Evolutionary conservation across 2,329 filamentous ascomycete species (phyloP).

Genomic region (Pseudocercospora macadamiae): DNA sequence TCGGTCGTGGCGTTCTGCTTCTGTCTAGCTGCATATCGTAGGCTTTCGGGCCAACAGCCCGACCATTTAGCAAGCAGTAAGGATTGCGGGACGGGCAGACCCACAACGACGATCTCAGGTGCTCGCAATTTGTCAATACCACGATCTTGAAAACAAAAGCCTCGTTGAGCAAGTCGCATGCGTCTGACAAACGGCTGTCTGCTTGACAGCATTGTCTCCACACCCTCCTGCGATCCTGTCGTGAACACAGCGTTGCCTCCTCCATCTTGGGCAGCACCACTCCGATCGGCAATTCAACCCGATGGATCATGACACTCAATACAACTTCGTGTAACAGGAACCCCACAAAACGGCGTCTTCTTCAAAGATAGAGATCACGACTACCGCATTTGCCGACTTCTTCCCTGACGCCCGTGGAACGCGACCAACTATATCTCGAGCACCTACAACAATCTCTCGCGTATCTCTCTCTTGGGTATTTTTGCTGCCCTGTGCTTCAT

Average conservation of each 20-base stretch:
- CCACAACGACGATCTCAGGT: neutral
- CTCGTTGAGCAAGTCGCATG: neutral
- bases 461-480: neutral
- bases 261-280: neutral
- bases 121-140: neutral
- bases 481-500: neutral
- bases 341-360: neutral
- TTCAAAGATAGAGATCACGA: neutral
- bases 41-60: neutral
- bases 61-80: neutral
- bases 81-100: slow-evolving; percentile 1
- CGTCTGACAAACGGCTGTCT: neutral
- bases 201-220: neutral
- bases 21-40: neutral
- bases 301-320: too few species aligned
- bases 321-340: neutral
- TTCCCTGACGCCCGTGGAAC: neutral
- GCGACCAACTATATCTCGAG: neutral
- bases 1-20: slow-evolving; percentile 6
- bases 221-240: neutral
- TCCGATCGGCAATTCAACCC: neutral
- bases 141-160: neutral
- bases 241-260: neutral
- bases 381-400: neutral
- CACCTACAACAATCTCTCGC: neutral